Evolutionary conservation across 2,329 filamentous ascomycete genomes (phyloP).

Genomic region (Massarina eburnea): DNA sequence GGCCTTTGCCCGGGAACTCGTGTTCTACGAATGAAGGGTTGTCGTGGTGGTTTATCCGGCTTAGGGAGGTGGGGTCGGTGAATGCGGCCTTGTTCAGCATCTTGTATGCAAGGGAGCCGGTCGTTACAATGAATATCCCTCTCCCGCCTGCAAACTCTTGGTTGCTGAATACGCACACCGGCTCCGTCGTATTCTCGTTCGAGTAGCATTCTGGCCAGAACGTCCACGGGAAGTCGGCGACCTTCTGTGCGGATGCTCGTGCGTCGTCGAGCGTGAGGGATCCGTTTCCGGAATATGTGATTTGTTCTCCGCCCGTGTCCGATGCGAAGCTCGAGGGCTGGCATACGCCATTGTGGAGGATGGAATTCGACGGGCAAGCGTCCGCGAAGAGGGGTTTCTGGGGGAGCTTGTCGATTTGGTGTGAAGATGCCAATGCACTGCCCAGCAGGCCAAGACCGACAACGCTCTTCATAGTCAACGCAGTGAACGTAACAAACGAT

Average conservation of each 20-base stretch:
- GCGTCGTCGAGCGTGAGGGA: conserved; percentile 26
- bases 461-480: conserved; percentile 22
- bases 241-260: conserved; percentile 17
- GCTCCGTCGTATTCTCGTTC: conserved; percentile 24
- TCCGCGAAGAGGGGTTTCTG: conserved; percentile 25
- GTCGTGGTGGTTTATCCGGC: conserved; percentile 22
- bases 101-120: conserved; percentile 24
- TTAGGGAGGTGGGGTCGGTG: conserved; percentile 17
- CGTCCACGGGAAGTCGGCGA: conserved; percentile 33
- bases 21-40: conserved; percentile 32
- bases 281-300: conserved; percentile 21
- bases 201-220: conserved; percentile 37
- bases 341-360: conserved; percentile 29
- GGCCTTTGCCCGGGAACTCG: conserved; percentile 36
- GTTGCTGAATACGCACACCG: conserved; percentile 34
- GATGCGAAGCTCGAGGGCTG: conserved; percentile 13
- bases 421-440: conserved; percentile 22
- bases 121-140: conserved; percentile 36
- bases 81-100: conserved; percentile 36
- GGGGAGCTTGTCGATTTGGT: conserved; percentile 20
- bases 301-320: conserved; percentile 6
- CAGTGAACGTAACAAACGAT: background rate
- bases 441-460: conserved; percentile 22
- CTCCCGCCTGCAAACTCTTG: conserved; percentile 33
- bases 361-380: conserved; percentile 26